A percentile compares a stretch with the other conserved stretches of the same genome.
These are phyloP conservation scores for Trichophyton simii DNA, from an alignment of 2,329 filamentous ascomycete genomes.

Conservation along the genomic window DNA sequence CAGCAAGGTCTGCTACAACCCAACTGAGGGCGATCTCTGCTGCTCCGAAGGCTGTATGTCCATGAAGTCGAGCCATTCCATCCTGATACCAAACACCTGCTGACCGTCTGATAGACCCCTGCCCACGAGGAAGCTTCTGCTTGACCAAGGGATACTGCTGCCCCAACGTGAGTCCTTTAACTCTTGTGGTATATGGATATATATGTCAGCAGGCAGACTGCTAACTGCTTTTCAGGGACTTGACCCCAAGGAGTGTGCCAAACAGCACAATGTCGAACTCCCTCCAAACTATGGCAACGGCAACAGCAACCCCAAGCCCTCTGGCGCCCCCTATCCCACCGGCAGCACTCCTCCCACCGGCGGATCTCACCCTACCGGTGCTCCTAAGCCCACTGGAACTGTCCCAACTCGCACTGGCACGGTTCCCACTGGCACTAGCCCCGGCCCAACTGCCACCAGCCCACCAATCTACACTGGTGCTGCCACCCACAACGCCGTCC, in stretches of 20 bases:
- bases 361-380: background rate
- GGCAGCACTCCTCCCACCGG: background rate
- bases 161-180: conserved; percentile 9
- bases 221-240: conserved; percentile 6
- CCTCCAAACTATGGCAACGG: background rate
- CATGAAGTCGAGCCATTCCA: background rate
- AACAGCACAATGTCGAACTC: conserved; percentile 7
- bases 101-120: conserved; percentile 10
- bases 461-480: conserved; percentile 9
- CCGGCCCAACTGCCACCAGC: background rate
- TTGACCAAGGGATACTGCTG: conserved; percentile 13
- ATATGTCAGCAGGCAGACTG: background rate
- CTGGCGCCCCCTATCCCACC: background rate
- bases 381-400: background rate
- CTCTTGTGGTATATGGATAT: background rate
- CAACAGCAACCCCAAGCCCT: background rate
- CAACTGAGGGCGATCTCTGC: conserved; percentile 15
- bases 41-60: conserved; percentile 16
- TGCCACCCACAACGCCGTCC: conserved; percentile 6
- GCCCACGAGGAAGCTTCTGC: conserved; percentile 13
- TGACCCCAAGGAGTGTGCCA: conserved; percentile 10
- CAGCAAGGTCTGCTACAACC: conserved; percentile 12
- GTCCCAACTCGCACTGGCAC: background rate
- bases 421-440: background rate
- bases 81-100: background rate